A percentile compares a stretch with the other conserved stretches of the same genome.
Conservation (phyloP, 768 basidiomycete genomes). For the Tylopilus intermedius region DNA sequence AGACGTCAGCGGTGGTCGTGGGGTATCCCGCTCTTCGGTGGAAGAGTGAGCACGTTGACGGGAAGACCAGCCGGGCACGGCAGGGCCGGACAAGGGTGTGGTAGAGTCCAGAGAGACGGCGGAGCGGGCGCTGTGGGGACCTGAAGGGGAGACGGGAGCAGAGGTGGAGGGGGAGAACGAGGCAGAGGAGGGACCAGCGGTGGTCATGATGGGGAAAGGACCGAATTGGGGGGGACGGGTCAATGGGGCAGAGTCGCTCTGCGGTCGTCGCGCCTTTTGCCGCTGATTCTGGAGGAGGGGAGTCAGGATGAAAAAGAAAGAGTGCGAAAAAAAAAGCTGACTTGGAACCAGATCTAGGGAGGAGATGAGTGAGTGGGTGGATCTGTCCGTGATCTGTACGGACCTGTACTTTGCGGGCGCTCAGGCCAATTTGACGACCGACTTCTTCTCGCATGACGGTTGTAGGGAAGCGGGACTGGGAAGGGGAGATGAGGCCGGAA, state of each 20-base stretch:
- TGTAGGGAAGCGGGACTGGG: constrained; percentile 82
- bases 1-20: constrained; percentile 10
- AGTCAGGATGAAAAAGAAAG: constrained; percentile 1
- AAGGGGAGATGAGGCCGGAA: background rate
- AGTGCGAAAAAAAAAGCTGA: constrained; percentile 22
- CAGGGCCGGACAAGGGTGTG: constrained; percentile 48
- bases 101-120: constrained; percentile 33
- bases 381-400: constrained; percentile 26
- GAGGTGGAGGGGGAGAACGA: constrained; percentile 7
- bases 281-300: constrained; percentile 63
- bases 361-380: constrained; percentile 9
- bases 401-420: constrained; percentile 87
- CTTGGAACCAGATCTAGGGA: constrained; percentile 85
- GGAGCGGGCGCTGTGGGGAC: constrained; percentile 12
- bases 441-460: constrained; percentile 86
- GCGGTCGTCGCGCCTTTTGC: constrained; percentile 79
- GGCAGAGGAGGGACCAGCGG: constrained; percentile 27
- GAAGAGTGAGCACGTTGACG: constrained; percentile 15
- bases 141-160: constrained; percentile 8
- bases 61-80: constrained; percentile 41
- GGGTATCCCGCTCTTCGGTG: constrained; percentile 16
- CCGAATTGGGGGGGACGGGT: constrained; percentile 59
- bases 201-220: constrained; percentile 48
- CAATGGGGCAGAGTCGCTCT: constrained; percentile 51
- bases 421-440: constrained; percentile 80